Percentiles rank a stretch among this genome's conserved stretches.
Conservation (phyloP, 495 filamentous ascomycete species). For the Penicillium argentinense region DNA sequence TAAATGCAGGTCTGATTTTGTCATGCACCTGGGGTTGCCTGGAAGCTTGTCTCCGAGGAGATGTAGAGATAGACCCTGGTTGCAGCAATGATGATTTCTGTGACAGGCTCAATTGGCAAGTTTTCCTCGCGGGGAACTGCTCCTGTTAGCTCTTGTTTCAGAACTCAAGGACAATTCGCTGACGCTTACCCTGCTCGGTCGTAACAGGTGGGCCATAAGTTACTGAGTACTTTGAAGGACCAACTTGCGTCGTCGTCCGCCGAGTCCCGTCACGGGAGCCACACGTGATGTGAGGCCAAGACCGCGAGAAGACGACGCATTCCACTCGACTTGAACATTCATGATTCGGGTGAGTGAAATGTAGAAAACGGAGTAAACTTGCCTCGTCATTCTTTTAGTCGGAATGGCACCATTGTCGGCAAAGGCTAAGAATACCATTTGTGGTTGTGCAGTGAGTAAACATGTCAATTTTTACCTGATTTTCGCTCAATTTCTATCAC, state of each 20-base stretch:
- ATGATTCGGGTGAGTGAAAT: too few species aligned
- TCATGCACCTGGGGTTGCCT: not conserved
- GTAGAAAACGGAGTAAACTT: too few species aligned
- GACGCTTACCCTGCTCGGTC: not conserved
- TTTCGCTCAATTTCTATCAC: too few species aligned
- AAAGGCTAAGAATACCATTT: too few species aligned
- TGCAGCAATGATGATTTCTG: not conserved
- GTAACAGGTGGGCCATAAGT: conserved; percentile 10
- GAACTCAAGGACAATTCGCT: not conserved
- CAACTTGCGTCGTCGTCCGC: not conserved
- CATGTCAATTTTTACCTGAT: too few species aligned
- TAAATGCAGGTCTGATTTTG: not conserved
- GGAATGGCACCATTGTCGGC: too few species aligned
- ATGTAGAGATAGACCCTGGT: not conserved
- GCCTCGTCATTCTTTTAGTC: too few species aligned
- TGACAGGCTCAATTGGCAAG: not conserved
- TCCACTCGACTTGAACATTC: too few species aligned
- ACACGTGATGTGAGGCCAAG: conserved; percentile 6
- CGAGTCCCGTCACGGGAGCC: not conserved
- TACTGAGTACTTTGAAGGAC: not conserved
- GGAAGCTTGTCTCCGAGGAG: not conserved
- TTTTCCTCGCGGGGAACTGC: not conserved
- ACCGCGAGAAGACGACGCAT: too few species aligned
- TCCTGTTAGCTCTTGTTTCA: not conserved
- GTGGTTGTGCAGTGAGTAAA: too few species aligned